phyloP scores from a whole-genome alignment of 2,329 filamentous ascomycete genomes.

The Pseudogymnoascus sp. region DNA sequence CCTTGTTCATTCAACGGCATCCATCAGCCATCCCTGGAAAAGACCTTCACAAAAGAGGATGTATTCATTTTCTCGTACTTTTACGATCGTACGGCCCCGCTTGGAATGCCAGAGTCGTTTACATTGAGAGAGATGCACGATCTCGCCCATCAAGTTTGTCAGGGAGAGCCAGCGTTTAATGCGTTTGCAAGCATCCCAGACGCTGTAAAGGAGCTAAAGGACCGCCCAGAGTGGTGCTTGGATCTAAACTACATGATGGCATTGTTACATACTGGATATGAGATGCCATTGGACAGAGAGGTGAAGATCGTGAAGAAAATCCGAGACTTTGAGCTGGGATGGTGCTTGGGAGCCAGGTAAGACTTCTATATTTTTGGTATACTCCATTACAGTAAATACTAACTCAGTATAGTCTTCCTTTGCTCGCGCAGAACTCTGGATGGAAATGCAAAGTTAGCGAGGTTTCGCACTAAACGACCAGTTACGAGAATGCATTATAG shows the following conservation, averaged over 20 bases:
- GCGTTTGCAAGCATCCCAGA: constrained; percentile 69
- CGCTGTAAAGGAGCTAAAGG: constrained; percentile 72
- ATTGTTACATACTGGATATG: constrained; percentile 88
- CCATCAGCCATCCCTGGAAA: constrained; percentile 83
- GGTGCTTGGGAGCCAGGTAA: constrained; percentile 95
- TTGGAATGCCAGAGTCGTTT: constrained; percentile 98
- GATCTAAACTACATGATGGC: constrained; percentile 96
- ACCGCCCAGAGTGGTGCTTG: constrained; percentile 82
- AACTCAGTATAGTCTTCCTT: constrained; percentile 59
- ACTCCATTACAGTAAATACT: constrained; percentile 25
- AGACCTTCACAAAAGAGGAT: constrained; percentile 87
- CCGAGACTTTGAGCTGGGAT: constrained; percentile 90
- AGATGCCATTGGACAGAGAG: constrained; percentile 94
- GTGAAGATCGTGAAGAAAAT: constrained; percentile 99
- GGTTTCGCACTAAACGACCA: constrained; percentile 17
- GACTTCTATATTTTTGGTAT: constrained; percentile 26
- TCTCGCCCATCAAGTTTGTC: constrained; percentile 76
- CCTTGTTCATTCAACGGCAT: constrained; percentile 99
- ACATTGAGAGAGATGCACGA: constrained; percentile 85
- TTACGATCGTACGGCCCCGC: constrained; percentile 84
- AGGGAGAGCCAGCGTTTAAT: constrained; percentile 69
- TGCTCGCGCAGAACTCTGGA: constrained; percentile 73
- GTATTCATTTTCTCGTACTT: constrained; percentile 98
- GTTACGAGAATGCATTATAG: constrained; percentile 4
- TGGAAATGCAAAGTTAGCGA: constrained; percentile 85